A percentile compares a stretch with the other conserved stretches of the same genome.
Conservation (phyloP, 805 yeast genomes). For the Yueomyces sp. region DNA sequence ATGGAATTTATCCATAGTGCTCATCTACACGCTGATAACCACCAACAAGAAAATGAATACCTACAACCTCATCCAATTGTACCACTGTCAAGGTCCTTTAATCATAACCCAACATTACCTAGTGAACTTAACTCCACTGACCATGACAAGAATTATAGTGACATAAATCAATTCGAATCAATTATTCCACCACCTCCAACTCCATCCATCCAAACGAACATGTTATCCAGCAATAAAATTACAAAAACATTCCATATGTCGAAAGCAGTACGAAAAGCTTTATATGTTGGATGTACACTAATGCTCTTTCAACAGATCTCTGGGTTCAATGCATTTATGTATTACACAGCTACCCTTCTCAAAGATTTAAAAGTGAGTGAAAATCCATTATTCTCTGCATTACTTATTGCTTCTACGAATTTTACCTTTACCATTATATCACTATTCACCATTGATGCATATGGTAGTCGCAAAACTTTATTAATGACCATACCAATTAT, state of each 20-base stretch:
- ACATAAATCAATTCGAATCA: no score
- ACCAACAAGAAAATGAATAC: not conserved
- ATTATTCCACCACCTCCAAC: not conserved
- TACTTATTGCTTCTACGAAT: slow-evolving; percentile 41
- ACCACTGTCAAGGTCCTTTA: not conserved
- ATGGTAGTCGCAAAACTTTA: slow-evolving; percentile 36
- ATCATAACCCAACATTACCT: not conserved
- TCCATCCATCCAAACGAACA: not conserved
- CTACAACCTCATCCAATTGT: not conserved
- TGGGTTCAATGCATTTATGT: slow-evolving; percentile 54
- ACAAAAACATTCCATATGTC: not conserved
- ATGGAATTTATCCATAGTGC: slow-evolving; percentile 5
- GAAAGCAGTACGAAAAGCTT: slow-evolving; percentile 24
- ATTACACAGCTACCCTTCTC: slow-evolving; percentile 47
- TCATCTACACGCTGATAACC: not conserved
- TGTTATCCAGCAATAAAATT: not conserved
- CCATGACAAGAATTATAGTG: not conserved
- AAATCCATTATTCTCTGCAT: slow-evolving; percentile 44
- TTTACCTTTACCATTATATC: slow-evolving; percentile 43
- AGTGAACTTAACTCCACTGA: not conserved
- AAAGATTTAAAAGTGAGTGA: slow-evolving; percentile 15
- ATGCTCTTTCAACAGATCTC: slow-evolving; percentile 45
- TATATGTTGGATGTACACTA: slow-evolving; percentile 36
- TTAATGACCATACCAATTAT: slow-evolving; percentile 30
- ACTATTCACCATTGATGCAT: slow-evolving; percentile 33